Percentiles rank a stretch among this genome's conserved stretches.
Evolutionary conservation across 192 early-diverging fungal species (phyloP).

Genomic region (Umbelopsis isabellina): DNA sequence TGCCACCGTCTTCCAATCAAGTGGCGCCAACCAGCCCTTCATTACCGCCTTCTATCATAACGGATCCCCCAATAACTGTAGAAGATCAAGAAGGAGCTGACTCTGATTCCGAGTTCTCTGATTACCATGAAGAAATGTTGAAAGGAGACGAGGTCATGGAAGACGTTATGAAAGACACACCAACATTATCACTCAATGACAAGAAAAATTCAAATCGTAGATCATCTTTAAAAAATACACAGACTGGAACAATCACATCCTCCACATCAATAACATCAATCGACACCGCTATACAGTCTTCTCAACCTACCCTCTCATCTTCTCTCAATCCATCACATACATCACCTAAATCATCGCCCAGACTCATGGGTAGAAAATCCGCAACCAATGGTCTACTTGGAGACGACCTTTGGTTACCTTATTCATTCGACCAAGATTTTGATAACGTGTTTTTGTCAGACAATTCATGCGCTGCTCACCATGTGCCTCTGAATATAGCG

Average conservation of each 20-base stretch:
- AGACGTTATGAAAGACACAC: not conserved
- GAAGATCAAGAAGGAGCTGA: conserved; percentile 39
- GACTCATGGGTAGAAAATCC: not conserved
- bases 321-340: not conserved
- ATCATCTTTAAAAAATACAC: not conserved
- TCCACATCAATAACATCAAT: not conserved
- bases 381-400: conserved; percentile 1
- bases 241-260: not conserved
- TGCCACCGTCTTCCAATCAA: not conserved
- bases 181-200: not conserved
- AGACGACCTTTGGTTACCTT: conserved; percentile 40
- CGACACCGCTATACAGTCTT: not conserved
- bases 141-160: conserved; percentile 44
- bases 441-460: conserved; percentile 35
- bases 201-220: not conserved
- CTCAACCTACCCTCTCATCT: not conserved
- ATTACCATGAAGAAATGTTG: conserved; percentile 66
- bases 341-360: conserved; percentile 11
- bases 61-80: conserved; percentile 27
- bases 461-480: conserved; percentile 5
- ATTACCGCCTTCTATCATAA: conserved; percentile 2
- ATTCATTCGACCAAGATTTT: conserved; percentile 44
- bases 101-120: conserved; percentile 49
- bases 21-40: not conserved
- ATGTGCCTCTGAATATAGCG: conserved; percentile 34